Percentiles rank a stretch among this genome's conserved stretches.
Conservation (phyloP, 2,329 filamentous ascomycete genomes). For the Sarocladium kiliense region DNA sequence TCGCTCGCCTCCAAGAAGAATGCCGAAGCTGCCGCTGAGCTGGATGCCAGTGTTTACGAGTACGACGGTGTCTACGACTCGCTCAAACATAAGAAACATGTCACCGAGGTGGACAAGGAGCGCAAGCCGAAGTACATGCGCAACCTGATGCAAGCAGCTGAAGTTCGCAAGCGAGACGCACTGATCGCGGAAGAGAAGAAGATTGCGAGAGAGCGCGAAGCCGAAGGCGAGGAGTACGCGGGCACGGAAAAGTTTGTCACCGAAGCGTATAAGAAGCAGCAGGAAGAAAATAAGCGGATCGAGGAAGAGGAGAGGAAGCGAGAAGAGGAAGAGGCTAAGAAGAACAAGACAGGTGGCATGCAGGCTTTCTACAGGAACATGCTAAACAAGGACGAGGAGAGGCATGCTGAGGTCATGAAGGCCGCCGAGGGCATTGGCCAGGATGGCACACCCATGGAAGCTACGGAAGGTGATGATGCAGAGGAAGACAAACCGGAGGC, state of each 20-base stretch:
- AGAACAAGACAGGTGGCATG: slow-evolving; percentile 65
- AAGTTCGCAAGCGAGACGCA: slow-evolving; percentile 71
- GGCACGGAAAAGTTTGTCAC: slow-evolving; percentile 87
- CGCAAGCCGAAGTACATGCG: slow-evolving; percentile 75
- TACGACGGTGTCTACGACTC: slow-evolving; percentile 81
- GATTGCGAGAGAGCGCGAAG: slow-evolving; percentile 70
- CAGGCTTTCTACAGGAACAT: slow-evolving; percentile 72
- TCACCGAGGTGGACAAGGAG: slow-evolving; percentile 47
- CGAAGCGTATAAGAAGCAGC: slow-evolving; percentile 74
- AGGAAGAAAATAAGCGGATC: slow-evolving; percentile 65
- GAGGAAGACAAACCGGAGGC: slow-evolving; percentile 42
- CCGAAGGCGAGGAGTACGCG: slow-evolving; percentile 73
- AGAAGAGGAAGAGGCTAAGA: slow-evolving; percentile 60
- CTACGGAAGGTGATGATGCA: slow-evolving; percentile 27
- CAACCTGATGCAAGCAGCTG: slow-evolving; percentile 66
- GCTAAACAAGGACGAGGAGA: slow-evolving; percentile 64
- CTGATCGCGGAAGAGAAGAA: slow-evolving; percentile 76
- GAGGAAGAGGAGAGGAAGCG: slow-evolving; percentile 66
- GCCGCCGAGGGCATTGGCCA: slow-evolving; percentile 55
- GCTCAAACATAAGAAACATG: slow-evolving; percentile 61
- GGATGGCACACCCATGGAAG: slow-evolving; percentile 23
- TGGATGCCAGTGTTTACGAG: slow-evolving; percentile 76
- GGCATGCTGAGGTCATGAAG: slow-evolving; percentile 64
- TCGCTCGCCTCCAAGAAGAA: slow-evolving; percentile 58
- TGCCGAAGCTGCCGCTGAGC: slow-evolving; percentile 57